phyloP scores from a whole-genome alignment of 2,329 filamentous ascomycete species.

The Penicillium occitanis region DNA sequence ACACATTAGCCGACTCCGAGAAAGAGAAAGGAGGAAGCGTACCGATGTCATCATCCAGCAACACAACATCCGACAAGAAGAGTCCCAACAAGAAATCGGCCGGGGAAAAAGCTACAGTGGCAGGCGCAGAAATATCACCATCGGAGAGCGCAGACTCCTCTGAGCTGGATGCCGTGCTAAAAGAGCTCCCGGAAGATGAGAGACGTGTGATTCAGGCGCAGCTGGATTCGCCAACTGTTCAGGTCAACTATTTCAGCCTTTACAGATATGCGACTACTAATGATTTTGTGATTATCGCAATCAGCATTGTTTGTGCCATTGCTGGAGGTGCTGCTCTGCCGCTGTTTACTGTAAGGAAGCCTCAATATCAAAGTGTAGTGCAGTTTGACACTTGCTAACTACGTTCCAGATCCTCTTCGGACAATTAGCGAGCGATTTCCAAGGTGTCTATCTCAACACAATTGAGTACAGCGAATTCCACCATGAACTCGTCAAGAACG shows the following conservation, averaged over 20 bases:
- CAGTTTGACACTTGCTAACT: neutral
- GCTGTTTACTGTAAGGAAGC: slow-evolving; percentile 61
- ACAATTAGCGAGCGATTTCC: slow-evolving; percentile 70
- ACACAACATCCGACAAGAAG: neutral
- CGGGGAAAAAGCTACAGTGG: slow-evolving; percentile 20
- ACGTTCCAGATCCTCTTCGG: slow-evolving; percentile 66
- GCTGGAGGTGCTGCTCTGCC: slow-evolving; percentile 73
- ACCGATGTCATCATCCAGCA: neutral
- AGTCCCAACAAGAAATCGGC: neutral
- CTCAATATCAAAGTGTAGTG: neutral
- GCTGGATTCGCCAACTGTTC: slow-evolving; percentile 63
- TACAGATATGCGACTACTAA: slow-evolving; percentile 68
- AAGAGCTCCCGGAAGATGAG: slow-evolving; percentile 65
- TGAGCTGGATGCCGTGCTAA: slow-evolving; percentile 55
- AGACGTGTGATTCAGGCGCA: slow-evolving; percentile 67
- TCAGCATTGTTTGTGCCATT: slow-evolving; percentile 66
- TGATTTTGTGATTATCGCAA: slow-evolving; percentile 63
- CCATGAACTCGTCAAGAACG: slow-evolving; percentile 59
- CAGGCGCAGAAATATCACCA: slow-evolving; percentile 25
- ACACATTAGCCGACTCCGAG: neutral
- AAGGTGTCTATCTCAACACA: slow-evolving; percentile 57
- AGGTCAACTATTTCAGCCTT: slow-evolving; percentile 63
- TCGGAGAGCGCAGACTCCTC: slow-evolving; percentile 34
- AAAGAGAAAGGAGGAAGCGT: neutral
- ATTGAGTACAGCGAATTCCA: slow-evolving; percentile 59